Conservation (phyloP, 257 asterid genomes). For the Salvia rosmarinus region DNA sequence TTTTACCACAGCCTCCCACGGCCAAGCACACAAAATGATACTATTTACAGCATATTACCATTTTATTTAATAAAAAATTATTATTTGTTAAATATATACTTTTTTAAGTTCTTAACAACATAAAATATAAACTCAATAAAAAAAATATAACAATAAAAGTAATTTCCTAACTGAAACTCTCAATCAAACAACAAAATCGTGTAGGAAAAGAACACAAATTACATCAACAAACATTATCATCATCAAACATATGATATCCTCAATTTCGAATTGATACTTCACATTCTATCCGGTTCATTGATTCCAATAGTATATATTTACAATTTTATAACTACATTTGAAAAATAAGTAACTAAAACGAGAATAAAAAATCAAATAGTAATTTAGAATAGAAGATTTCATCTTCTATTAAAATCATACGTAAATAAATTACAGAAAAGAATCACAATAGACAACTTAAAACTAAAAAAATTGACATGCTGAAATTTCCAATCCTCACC, state of each 20-base stretch:
- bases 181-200: neutral
- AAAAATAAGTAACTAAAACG: neutral
- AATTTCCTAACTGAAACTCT: neutral
- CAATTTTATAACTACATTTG: neutral
- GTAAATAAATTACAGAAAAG: neutral
- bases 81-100: too few relatives aligned
- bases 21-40: too few relatives aligned
- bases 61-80: too few relatives aligned
- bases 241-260: neutral
- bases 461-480: neutral
- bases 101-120: too few relatives aligned
- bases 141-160: neutral
- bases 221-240: neutral
- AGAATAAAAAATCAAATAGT: neutral
- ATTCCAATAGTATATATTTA: neutral
- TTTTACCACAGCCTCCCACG: too few relatives aligned
- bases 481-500: too few relatives aligned
- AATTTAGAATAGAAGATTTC: neutral
- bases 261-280: neutral
- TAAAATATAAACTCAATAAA: neutral
- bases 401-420: neutral
- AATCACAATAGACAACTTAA: neutral
- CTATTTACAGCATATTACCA: too few relatives aligned
- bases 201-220: neutral
- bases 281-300: neutral